phyloP scores from a whole-genome alignment of 345 rosid genomes.

The Brassica juncea region DNA sequence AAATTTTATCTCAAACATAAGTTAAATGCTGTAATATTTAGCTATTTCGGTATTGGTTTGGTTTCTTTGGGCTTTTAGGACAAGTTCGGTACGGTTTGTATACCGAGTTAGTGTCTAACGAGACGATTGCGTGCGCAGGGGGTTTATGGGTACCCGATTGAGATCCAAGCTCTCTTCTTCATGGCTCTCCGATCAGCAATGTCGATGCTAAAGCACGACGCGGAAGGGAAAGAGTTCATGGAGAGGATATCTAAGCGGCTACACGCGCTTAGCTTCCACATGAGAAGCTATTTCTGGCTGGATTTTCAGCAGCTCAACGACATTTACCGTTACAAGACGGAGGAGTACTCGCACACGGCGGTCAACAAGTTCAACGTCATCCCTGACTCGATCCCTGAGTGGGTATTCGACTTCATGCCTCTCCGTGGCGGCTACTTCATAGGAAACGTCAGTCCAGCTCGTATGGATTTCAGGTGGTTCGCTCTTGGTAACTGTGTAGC shows the following conservation, averaged over 20 bases:
- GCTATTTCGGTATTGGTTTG: neutral
- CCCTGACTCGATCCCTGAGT: constrained; percentile 65
- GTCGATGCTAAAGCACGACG: constrained; percentile 54
- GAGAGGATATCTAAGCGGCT: constrained; percentile 57
- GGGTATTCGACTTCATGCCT: constrained; percentile 75
- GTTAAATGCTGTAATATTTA: neutral
- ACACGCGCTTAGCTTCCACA: constrained; percentile 67
- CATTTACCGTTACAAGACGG: constrained; percentile 66
- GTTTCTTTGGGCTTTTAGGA: neutral
- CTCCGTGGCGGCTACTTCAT: constrained; percentile 64
- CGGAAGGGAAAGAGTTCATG: constrained; percentile 58
- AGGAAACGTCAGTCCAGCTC: constrained; percentile 67
- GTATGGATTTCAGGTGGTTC: constrained; percentile 75
- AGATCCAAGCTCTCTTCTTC: constrained; percentile 67
- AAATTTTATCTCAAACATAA: neutral
- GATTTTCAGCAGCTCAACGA: constrained; percentile 65
- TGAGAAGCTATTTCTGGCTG: constrained; percentile 66
- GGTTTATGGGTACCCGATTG: constrained; percentile 65
- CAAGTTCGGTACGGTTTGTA: neutral
- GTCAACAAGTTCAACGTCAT: constrained; percentile 69
- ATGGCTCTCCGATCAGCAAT: constrained; percentile 64
- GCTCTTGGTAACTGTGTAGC: constrained; percentile 66
- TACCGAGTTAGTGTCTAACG: neutral
- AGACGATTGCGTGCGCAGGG: constrained; percentile 41
- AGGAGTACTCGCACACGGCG: constrained; percentile 66